Base-by-base conservation (phyloP, 2,329 filamentous ascomycete species). In the Cucurbitaria berberidis region DNA sequence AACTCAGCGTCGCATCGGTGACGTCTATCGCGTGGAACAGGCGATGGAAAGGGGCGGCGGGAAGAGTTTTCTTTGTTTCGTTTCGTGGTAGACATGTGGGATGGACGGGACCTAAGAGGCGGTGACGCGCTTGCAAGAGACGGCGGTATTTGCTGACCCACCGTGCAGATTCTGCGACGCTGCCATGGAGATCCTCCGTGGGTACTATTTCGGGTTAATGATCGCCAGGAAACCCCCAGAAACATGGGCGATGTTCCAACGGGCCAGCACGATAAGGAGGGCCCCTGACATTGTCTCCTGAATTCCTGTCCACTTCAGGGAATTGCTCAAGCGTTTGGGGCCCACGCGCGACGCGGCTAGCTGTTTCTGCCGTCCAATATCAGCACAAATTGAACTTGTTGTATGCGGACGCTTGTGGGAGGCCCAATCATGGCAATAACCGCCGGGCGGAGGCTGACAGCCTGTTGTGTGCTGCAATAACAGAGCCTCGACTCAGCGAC, bases 401-500 rank as follows among this genome's bases (percentile, higher is more conserved):
- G 38, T 46, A 16, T 39, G 35, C 41, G 55, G 48, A 56, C 55
- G 53, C 56, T 51, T 53, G 48, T 56, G 40, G 43, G 51, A 46
- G 54, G 45, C 36, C 51, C 56, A 38, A 46, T 40, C 48, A 51
- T 49, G 56, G 64, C 57, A 55, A 59, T 64, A 66, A 59, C 59
- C 66, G 60, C 62, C 59, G 52, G 59, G 62, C 55, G 57, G 59
- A 59, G 41, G 38, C 35, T 35, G 48, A 57, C 49, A 52, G 62
- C 53, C 39, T 39, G 34, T 29, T 26, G 30, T 36, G 43, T 48
- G 43, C 35, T 36, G 50, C 62, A 57, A 55, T 55, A 40, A 48
- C 48, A 55, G 62, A 57, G 48, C 40, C 65, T 66, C 60, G 59
- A 64, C 63, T 63, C 62, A 65, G 57, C 63, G 50, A 35, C 42